Evolutionary conservation across 306 rosid species (phyloP), one percentile per base, ranked within the genome.

Genomic region (Comarum palustre): DNA sequence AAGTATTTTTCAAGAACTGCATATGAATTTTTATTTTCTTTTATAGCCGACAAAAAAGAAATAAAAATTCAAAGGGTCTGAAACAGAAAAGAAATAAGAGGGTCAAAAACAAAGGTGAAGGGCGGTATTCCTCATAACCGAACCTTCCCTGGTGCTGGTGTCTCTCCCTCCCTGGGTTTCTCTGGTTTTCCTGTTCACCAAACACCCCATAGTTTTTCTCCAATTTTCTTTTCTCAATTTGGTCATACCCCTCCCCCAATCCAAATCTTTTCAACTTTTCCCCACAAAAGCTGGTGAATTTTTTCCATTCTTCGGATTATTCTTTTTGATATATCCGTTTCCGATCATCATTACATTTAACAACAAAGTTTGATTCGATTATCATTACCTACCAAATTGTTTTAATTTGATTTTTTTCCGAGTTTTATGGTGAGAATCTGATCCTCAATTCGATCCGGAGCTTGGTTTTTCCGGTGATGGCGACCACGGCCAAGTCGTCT

Each of bases 401-500:
- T 31, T 31, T 41, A 10, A 41, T 41, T 29, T 2, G 45, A 41
- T 41, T 41, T 9, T 41, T n/a, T n/a, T n/a, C n/a, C n/a, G 45
- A 41, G 45, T 34, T 39, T 17, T 6, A 50, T 50, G 50, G 6
- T 45, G 17, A 45, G 9, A 57, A 57, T 57, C 65, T 59, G 41
- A 60, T 31, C 42, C 11, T 22, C 58, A 46, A 74, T 61, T 69
- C 57, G 34, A 63, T 76, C 70, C 45, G 8, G 65, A 24, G 27
- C 51, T 54, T 36, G 8, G 38, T 48, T 46, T 67, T 39, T 54
- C 43, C 60, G 34, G 51, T 10, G 72, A 81, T 79, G 81, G 82
- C 76, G n/a, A 79, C 32, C 31, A 54, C 16, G 61, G 31, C 83
- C 90, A 91, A 85, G 85, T 82, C 93, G 84, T 82, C 90, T 2